Base-by-base conservation (phyloP, 805 yeast species). In the Tetrapisispora pingtungensis region DNA sequence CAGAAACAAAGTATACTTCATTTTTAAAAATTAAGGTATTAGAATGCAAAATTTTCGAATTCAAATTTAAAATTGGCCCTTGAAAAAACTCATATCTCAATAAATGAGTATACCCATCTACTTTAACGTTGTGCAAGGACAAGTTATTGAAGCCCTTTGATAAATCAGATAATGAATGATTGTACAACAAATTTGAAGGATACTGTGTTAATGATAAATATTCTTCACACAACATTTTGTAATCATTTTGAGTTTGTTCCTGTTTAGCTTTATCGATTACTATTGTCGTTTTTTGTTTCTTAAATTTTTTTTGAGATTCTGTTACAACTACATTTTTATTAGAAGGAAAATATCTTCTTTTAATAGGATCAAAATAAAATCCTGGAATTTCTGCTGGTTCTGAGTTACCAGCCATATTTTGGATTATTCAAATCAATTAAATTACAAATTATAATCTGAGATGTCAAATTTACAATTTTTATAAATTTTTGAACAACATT, bases 291-390 rank as follows among this genome's bases (percentile, higher is more conserved):
- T 20, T 30, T 5, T 19, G 41, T 30, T 38, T 38, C 28, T 38
- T 38, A 14, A 14, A 38, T 12, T 38, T 30, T 15, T 38, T 38
- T 19, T 38, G 41, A 30, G 19, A 14, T n/a, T 38, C 41, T 17
- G 34, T 38, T 12, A 24, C 34, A 30, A 7, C 7, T 14, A 7
- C 41, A 19, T 10, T 17, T 24, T 13, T 12, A 3, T 7, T 30
- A 19, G 46, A 30, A 24, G 47, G 54, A 42, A 61, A 61, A 42
- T 61, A 61, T 18, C 59, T 50, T 24, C 51, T 50, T 17, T 49
- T 50, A 33, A 46, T 53, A 22, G 48, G 45, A 44, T 61, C 63
- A 40, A 44, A 61, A 34, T 57, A 55, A 22, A 55, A 54, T 4
- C 64, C 65, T 18, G 65, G 65, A 30, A 38, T 17, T 10, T 19